Evolutionary conservation across 768 basidiomycete species (phyloP).

Genomic region (Macrocybe gigantea): DNA sequence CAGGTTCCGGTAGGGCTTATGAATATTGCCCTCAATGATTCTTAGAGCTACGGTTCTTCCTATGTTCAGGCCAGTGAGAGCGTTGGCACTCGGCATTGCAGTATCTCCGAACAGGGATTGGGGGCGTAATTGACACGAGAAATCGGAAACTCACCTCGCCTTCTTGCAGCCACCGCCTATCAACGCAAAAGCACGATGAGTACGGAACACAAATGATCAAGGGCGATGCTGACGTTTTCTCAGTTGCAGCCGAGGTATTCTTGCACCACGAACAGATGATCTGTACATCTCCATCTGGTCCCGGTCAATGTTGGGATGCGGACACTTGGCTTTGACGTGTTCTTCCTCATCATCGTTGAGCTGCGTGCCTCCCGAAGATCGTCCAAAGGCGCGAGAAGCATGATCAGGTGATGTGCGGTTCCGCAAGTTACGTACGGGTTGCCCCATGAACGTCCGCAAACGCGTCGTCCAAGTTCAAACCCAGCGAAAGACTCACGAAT

Average conservation of each 20-base stretch:
- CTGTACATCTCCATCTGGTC: constrained; percentile 50
- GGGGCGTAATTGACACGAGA: no score
- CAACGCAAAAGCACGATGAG: not conserved
- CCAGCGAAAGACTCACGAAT: no score
- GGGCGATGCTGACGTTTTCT: constrained; percentile 35
- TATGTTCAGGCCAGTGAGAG: not conserved
- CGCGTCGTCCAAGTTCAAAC: no score
- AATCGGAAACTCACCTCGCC: not conserved
- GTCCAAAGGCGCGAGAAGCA: no score
- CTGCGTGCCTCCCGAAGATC: constrained; percentile 1
- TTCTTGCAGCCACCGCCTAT: not conserved
- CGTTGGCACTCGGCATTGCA: not conserved
- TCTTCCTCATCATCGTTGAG: constrained; percentile 25
- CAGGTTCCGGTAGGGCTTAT: no score
- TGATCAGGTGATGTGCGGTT: no score
- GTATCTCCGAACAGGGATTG: not conserved
- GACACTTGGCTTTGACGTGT: constrained; percentile 17
- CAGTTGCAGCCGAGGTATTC: constrained; percentile 51
- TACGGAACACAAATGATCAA: no score
- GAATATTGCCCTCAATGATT: not conserved
- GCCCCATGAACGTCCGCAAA: no score
- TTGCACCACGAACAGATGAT: constrained; percentile 63
- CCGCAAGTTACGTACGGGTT: no score
- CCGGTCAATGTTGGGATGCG: constrained; percentile 38
- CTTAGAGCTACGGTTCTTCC: not conserved